Evolutionary conservation across 345 rosid species (phyloP), one percentile per base, ranked within the genome.

Genomic region (Lepidium didymum): DNA sequence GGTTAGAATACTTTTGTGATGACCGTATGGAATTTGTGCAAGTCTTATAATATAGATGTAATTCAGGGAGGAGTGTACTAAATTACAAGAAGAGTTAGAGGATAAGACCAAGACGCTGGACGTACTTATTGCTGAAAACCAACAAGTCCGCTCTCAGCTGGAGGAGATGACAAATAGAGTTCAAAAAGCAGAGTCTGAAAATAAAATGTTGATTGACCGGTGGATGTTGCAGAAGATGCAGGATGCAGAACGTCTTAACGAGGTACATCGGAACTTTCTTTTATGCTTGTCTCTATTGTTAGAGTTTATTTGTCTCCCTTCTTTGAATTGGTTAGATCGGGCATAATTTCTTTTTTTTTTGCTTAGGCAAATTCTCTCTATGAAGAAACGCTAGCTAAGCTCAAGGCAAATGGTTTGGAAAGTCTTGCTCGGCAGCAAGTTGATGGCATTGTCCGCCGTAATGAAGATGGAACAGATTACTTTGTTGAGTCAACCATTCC

Each of bases 191-290:
- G 99, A 86, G 71, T 79, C 87, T 57, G 99, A 94, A 74, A 91
- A 94, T 58, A 91, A 86, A 80, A 87, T 86, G 90, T 70, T 94
- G 37, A 53, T 94, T 55, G 97, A 94, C 75, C 90, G 96, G 31
- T 94, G 95, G 99, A 94, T 94, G 97, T 76, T 94, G 72, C 90
- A 94, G 74, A 94, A 94, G 81, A 94, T 94, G 97, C 81, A 91
- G 79, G 97, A 91, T 46, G 97, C 99, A 6, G 99, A 94, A 76
- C 89, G 90, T 56, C 91, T 91, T 70, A 94, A 91, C n/a, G 96
- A 94, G 97, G 99, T 94, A 79, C n/a, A 5, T 21, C 9, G 16
- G 5, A 14, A 19, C 35, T 31, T 40, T 15, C 4, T 31, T n/a
- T 38, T 29, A 25, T 7, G 4, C 9, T 18, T 23, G 2, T 54